These are phyloP conservation scores for Vinca major DNA, from an alignment of 305 asterid species.

Conservation along the genomic window DNA sequence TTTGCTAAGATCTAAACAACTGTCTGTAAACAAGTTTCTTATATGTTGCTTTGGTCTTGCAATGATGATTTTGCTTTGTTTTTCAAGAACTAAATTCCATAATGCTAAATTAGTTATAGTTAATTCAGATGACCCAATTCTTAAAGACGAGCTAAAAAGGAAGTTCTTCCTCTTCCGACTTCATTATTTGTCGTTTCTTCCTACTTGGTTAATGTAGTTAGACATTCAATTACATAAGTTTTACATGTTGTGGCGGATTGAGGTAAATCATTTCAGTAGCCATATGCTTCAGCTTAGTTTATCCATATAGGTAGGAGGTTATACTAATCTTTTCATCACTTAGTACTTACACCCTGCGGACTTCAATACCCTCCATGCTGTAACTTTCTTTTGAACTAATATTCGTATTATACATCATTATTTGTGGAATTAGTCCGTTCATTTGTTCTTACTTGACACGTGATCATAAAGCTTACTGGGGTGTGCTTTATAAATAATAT, in stretches of 20 bases:
- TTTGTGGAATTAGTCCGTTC: background rate
- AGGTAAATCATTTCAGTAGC: background rate
- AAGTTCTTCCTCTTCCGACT: background rate
- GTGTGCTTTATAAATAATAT: slow-evolving; percentile 1
- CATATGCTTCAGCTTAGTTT: background rate
- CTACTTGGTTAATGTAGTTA: background rate
- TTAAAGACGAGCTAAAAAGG: background rate
- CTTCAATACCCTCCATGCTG: too few relatives aligned
- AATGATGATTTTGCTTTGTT: background rate
- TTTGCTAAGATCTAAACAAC: background rate
- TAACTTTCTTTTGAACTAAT: background rate
- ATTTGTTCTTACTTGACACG: too few relatives aligned
- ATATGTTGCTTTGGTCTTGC: background rate
- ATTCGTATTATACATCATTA: background rate
- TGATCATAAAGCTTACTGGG: slow-evolving; percentile 3
- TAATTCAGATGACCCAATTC: background rate
- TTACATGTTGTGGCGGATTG: background rate
- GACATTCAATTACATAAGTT: background rate
- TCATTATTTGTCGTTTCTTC: background rate
- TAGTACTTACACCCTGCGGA: too few relatives aligned
- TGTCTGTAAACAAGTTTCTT: background rate
- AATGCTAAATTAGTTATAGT: background rate
- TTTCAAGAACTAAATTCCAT: background rate
- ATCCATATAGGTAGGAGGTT: background rate
- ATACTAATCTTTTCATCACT: too few relatives aligned